Evolutionary conservation across 2,329 filamentous ascomycete genomes (phyloP).

Genomic region (Aspergillus cejpii): DNA sequence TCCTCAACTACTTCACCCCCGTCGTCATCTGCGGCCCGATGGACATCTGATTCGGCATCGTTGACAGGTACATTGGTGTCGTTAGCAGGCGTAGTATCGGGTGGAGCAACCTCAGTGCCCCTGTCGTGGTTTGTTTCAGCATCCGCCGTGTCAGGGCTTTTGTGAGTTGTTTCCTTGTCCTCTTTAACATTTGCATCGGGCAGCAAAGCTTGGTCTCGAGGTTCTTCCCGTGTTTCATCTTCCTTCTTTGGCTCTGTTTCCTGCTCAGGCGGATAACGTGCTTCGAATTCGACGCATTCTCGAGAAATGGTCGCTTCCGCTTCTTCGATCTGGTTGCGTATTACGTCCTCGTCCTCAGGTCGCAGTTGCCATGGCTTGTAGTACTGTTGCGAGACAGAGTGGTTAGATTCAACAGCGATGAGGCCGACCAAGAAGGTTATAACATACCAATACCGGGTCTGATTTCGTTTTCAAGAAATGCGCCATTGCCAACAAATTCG

Average conservation of each 20-base stretch:
- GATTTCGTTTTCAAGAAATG: slow-evolving; percentile 65
- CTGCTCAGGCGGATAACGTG: slow-evolving; percentile 36
- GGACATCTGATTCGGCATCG: slow-evolving; percentile 38
- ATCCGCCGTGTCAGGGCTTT: slow-evolving; percentile 32
- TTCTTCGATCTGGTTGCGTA: slow-evolving; percentile 63
- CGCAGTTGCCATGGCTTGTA: slow-evolving; percentile 78
- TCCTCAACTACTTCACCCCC: slow-evolving; percentile 71
- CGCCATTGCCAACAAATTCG: slow-evolving; percentile 64
- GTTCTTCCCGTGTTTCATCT: slow-evolving; percentile 24
- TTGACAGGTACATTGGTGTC: slow-evolving; percentile 25
- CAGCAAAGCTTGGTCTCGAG: slow-evolving; percentile 17
- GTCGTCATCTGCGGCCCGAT: slow-evolving; percentile 56
- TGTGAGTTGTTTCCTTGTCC: slow-evolving; percentile 40
- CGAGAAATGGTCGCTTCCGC: slow-evolving; percentile 57
- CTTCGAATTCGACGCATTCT: slow-evolving; percentile 60
- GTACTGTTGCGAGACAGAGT: slow-evolving; percentile 50
- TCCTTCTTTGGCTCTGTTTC: slow-evolving; percentile 14
- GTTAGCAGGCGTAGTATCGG: slow-evolving; percentile 26
- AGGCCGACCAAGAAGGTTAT: background rate
- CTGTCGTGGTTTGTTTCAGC: slow-evolving; percentile 18
- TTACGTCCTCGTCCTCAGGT: slow-evolving; percentile 59
- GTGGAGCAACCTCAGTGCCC: slow-evolving; percentile 9
- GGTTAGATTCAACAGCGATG: slow-evolving; percentile 1
- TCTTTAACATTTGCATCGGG: slow-evolving; percentile 17
- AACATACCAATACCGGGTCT: slow-evolving; percentile 66